These are phyloP conservation scores for Blastobotrys peoriensis DNA, from an alignment of 805 yeast genomes.

Conservation along the genomic window DNA sequence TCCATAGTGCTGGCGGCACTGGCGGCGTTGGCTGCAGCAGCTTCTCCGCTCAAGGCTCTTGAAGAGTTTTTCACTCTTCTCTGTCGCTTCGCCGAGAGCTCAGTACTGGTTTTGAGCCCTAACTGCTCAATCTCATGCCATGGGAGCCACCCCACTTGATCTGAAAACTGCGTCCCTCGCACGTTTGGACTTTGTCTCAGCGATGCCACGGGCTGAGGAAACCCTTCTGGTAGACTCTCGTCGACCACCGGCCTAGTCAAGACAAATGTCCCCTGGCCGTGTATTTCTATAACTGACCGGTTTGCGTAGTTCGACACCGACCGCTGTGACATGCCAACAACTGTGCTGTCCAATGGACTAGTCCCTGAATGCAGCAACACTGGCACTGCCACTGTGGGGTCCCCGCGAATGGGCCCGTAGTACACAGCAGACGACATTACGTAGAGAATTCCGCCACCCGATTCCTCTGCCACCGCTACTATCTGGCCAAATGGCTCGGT, in stretches of 20 bases:
- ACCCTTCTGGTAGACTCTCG: neutral
- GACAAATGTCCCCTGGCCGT: neutral
- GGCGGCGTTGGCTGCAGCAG: neutral
- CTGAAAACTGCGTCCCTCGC: neutral
- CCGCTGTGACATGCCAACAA: neutral
- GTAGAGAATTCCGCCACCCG: neutral
- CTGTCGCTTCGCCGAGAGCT: neutral
- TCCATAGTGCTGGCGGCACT: neutral
- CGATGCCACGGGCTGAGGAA: neutral
- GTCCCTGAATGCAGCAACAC: neutral
- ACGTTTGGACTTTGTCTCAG: neutral
- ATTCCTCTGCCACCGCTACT: neutral
- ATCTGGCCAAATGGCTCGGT: neutral
- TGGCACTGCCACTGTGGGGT: neutral
- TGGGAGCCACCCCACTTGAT: neutral
- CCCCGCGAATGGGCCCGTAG: neutral
- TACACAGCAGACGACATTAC: neutral
- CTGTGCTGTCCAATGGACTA: neutral
- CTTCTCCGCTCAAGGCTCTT: neutral
- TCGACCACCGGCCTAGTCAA: neutral
- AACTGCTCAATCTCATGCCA: neutral
- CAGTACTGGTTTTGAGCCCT: neutral
- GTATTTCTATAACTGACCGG: neutral
- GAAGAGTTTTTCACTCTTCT: neutral
- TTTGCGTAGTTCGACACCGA: neutral